These are phyloP conservation scores for Hemisphaericaspora subhashii DNA, from an alignment of 1,139 yeast species.

Conservation along the genomic window DNA sequence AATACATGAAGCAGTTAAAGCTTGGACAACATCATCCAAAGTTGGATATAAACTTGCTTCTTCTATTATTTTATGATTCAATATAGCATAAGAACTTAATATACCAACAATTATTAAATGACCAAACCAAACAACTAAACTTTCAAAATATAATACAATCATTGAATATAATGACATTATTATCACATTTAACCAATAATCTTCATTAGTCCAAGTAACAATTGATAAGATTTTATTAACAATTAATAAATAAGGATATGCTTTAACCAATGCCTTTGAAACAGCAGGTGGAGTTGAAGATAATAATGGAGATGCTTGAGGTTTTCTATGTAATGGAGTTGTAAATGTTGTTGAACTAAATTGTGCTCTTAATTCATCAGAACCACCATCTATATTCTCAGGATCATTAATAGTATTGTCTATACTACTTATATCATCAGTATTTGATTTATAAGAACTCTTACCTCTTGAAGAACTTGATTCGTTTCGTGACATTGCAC, in stretches of 20 bases:
- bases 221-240: constrained; percentile 69
- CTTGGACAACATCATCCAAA: constrained; percentile 83
- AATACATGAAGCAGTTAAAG: constrained; percentile 71
- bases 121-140: constrained; percentile 72
- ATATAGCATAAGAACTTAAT: constrained; percentile 63
- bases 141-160: constrained; percentile 70
- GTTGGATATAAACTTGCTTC: constrained; percentile 73
- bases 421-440: constrained; percentile 2
- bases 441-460: too few relatives aligned
- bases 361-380: constrained; percentile 14
- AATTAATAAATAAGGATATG: constrained; percentile 80
- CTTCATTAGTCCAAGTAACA: constrained; percentile 90
- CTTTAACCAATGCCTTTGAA: constrained; percentile 74
- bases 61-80: constrained; percentile 49
- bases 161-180: constrained; percentile 58
- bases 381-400: constrained; percentile 1
- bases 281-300: constrained; percentile 90
- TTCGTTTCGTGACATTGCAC: constrained; percentile 7
- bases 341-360: constrained; percentile 11
- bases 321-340: constrained; percentile 20
- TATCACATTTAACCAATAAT: constrained; percentile 72
- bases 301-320: constrained; percentile 63
- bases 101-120: constrained; percentile 72
- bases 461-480: too few relatives aligned
- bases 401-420: constrained; percentile 4